Percentiles rank a stretch among this genome's conserved stretches.
Evolutionary conservation across 129 eudicot genomes (phyloP).

Genomic region (Helichrysum umbraculigerum): DNA sequence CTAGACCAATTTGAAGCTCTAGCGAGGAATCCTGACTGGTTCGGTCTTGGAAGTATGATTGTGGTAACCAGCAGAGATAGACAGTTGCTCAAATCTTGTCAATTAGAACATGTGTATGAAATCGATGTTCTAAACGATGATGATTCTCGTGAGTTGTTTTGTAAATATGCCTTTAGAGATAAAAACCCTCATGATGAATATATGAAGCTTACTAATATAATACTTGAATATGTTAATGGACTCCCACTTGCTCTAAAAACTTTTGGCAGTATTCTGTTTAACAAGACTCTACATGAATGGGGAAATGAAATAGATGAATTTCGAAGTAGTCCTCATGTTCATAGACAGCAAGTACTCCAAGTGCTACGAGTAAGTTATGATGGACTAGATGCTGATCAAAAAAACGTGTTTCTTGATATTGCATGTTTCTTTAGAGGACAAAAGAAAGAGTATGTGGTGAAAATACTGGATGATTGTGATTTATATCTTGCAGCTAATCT

Average conservation of each 20-base stretch:
- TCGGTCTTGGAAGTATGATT: conserved; percentile 30
- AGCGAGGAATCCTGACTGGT: conserved; percentile 18
- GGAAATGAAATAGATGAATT: conserved; percentile 17
- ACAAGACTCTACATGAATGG: conserved; percentile 30
- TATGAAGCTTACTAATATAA: background rate
- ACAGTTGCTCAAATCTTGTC: conserved; percentile 11
- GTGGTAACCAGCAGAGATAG: conserved; percentile 32
- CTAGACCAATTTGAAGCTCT: conserved; percentile 24
- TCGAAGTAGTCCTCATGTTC: conserved; percentile 15
- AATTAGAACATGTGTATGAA: conserved; percentile 12
- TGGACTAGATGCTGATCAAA: conserved; percentile 49
- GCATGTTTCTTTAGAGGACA: conserved; percentile 57
- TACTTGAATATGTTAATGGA: conserved; percentile 22
- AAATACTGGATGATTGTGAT: conserved; percentile 47
- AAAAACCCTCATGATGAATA: background rate
- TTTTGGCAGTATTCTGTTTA: conserved; percentile 26
- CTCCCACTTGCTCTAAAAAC: conserved; percentile 31
- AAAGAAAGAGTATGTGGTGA: conserved; percentile 46
- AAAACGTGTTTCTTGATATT: conserved; percentile 59
- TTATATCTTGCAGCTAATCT: conserved; percentile 37
- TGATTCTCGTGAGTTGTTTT: conserved; percentile 34
- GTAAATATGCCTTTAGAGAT: conserved; percentile 30
- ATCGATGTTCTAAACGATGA: conserved; percentile 10
- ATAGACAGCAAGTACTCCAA: conserved; percentile 31
- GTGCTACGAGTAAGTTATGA: conserved; percentile 51